These are phyloP conservation scores for Aspergillus pseudoglaucus DNA, from an alignment of 2,329 filamentous ascomycete genomes.

Conservation along the genomic window DNA sequence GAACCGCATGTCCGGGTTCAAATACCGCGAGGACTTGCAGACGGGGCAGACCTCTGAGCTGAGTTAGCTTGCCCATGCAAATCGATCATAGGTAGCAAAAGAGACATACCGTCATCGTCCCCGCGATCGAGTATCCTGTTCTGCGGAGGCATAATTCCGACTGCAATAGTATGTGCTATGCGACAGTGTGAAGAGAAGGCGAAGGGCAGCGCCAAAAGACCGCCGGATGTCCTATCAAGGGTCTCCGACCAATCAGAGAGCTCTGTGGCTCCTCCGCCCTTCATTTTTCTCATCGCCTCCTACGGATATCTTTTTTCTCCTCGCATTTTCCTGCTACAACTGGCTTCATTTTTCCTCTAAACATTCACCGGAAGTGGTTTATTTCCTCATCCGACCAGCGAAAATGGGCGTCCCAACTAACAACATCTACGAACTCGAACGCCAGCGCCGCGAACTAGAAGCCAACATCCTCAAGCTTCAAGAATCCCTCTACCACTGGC, in stretches of 20 bases:
- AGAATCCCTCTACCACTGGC: conserved; percentile 78
- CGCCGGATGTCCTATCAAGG: conserved; percentile 7
- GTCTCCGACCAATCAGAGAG: conserved; percentile 16
- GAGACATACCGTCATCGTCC: conserved; percentile 36
- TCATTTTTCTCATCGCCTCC: conserved; percentile 14
- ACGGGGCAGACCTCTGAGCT: conserved; percentile 78
- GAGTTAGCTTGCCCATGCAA: conserved; percentile 8
- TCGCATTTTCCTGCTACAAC: not conserved
- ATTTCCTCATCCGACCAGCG: not conserved
- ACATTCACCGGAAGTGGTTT: no score
- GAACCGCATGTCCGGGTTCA: conserved; percentile 90
- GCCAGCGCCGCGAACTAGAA: conserved; percentile 68
- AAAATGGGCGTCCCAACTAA: conserved; percentile 37
- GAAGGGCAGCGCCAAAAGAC: not conserved
- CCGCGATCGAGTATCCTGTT: conserved; percentile 29
- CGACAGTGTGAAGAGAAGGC: conserved; percentile 2
- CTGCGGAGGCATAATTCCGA: conserved; percentile 24
- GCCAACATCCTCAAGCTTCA: conserved; percentile 66
- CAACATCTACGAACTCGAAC: conserved; percentile 63
- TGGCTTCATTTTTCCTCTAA: not conserved
- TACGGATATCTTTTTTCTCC: conserved; percentile 1
- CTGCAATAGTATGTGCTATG: not conserved
- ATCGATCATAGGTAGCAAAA: no score
- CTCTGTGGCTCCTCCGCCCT: conserved; percentile 9
- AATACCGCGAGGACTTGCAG: conserved; percentile 93